Conservation (phyloP, 352 stramenopile genomes). For the Pythium periplocum region DNA sequence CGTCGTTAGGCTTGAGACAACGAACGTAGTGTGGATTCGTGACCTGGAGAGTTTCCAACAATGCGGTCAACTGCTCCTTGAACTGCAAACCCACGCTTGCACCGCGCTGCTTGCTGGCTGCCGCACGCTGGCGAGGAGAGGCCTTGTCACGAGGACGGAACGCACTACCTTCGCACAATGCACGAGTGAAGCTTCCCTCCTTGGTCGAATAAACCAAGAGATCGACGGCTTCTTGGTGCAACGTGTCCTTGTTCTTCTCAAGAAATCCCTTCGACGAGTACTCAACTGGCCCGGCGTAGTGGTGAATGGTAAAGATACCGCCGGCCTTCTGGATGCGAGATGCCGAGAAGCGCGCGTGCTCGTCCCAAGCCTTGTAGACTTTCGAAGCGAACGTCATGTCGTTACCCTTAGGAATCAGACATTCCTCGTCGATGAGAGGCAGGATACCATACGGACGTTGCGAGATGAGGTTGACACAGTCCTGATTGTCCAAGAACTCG, state of each 20-base stretch:
- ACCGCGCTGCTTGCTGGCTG: constrained; percentile 57
- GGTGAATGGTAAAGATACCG: constrained; percentile 68
- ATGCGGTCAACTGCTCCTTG: constrained; percentile 71
- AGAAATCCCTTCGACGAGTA: constrained; percentile 73
- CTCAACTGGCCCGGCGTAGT: constrained; percentile 80
- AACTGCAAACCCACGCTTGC: constrained; percentile 85
- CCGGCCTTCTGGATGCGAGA: constrained; percentile 75
- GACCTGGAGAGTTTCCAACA: constrained; percentile 65
- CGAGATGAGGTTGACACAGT: constrained; percentile 89
- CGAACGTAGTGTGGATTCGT: constrained; percentile 87
- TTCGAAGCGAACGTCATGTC: constrained; percentile 81
- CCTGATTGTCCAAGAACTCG: constrained; percentile 83
- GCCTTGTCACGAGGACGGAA: constrained; percentile 43
- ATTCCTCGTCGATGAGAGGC: constrained; percentile 87
- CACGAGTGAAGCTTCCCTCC: constrained; percentile 70
- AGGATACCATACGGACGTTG: constrained; percentile 80
- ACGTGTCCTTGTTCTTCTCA: constrained; percentile 85
- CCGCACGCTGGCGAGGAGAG: constrained; percentile 48
- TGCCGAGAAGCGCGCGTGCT: constrained; percentile 57
- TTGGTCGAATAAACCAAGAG: constrained; percentile 66
- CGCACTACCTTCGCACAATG: constrained; percentile 59
- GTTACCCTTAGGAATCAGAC: constrained; percentile 77
- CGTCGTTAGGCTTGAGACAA: constrained; percentile 88
- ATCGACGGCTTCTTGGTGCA: constrained; percentile 80
- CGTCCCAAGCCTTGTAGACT: constrained; percentile 63